A percentile compares a stretch with the other conserved stretches of the same genome.
These are phyloP conservation scores for Prinsepia uniflora DNA, from an alignment of 306 rosid genomes.

Conservation along the genomic window DNA sequence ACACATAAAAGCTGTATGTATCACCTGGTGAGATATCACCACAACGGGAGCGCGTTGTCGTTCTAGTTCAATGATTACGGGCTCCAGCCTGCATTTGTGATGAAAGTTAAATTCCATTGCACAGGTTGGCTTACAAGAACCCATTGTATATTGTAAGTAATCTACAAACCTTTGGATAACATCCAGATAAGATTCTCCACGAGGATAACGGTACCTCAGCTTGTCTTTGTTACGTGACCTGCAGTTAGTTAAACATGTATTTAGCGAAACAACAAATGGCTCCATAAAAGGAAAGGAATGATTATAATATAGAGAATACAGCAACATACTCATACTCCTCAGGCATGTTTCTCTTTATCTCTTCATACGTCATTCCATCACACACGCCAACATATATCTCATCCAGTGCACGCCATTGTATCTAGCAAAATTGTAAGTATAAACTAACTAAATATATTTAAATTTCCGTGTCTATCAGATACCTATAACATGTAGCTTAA, in stretches of 20 bases:
- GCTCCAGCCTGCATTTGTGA: slow-evolving; percentile 81
- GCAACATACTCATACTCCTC: slow-evolving; percentile 84
- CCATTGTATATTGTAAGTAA: slow-evolving; percentile 12
- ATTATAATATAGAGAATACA: slow-evolving; percentile 9
- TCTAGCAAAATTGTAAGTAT: slow-evolving; percentile 42
- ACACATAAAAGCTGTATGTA: neutral
- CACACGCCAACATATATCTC: slow-evolving; percentile 92
- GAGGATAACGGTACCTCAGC: slow-evolving; percentile 95
- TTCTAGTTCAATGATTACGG: slow-evolving; percentile 96
- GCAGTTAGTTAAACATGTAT: slow-evolving; percentile 21
- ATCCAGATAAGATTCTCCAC: slow-evolving; percentile 97
- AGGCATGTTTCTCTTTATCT: slow-evolving; percentile 96
- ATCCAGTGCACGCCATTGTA: slow-evolving; percentile 99
- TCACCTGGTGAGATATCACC: slow-evolving; percentile 94
- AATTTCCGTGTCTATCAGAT: slow-evolving; percentile 11
- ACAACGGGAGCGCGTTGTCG: slow-evolving; percentile 98
- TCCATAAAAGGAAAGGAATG: neutral
- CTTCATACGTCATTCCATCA: slow-evolving; percentile 94
- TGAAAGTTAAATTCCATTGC: slow-evolving; percentile 10
- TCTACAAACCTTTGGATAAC: slow-evolving; percentile 81
- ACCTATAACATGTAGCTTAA: neutral
- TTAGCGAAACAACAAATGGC: neutral
- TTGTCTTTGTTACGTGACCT: slow-evolving; percentile 92
- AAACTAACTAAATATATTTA: slow-evolving; percentile 5
- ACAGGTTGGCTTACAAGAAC: slow-evolving; percentile 16